phyloP scores from a whole-genome alignment of 495 filamentous ascomycete species.

The Chaetomium cochliodes region DNA sequence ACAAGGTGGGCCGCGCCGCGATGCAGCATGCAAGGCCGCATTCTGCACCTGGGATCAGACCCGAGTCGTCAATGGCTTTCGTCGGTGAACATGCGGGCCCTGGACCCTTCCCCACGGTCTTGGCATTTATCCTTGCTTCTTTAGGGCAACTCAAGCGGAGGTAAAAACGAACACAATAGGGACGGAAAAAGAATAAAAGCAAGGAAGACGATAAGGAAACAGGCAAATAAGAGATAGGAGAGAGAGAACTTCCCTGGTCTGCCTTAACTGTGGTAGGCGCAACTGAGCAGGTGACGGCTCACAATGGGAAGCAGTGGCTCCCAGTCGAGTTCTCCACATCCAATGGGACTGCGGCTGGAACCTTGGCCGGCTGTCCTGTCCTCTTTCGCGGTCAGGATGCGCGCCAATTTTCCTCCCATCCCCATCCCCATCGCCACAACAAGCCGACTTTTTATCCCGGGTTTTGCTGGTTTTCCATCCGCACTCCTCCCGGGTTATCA shows the following conservation, averaged over 20 bases:
- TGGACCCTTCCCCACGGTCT: not conserved
- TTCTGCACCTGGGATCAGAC: not conserved
- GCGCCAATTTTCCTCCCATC: conserved; percentile 11
- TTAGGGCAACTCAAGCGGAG: no score
- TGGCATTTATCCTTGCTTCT: not conserved
- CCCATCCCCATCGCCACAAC: not conserved
- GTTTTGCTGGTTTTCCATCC: not conserved
- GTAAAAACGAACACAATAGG: no score
- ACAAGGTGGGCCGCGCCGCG: not conserved
- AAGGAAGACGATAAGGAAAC: no score
- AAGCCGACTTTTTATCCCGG: not conserved
- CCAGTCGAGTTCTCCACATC: no score
- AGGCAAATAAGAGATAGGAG: no score
- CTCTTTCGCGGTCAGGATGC: not conserved
- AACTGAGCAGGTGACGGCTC: no score
- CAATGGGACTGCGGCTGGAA: no score
- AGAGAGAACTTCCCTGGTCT: no score
- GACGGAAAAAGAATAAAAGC: no score
- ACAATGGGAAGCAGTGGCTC: no score
- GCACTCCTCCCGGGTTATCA: not conserved
- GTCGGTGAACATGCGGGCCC: conserved; percentile 1
- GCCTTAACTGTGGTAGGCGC: no score
- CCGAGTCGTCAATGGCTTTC: not conserved
- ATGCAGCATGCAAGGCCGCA: conserved; percentile 9
- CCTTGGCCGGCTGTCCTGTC: not conserved